These are phyloP conservation scores for Alternaria metachromatica DNA, from an alignment of 2,329 filamentous ascomycete genomes.

Conservation along the genomic window DNA sequence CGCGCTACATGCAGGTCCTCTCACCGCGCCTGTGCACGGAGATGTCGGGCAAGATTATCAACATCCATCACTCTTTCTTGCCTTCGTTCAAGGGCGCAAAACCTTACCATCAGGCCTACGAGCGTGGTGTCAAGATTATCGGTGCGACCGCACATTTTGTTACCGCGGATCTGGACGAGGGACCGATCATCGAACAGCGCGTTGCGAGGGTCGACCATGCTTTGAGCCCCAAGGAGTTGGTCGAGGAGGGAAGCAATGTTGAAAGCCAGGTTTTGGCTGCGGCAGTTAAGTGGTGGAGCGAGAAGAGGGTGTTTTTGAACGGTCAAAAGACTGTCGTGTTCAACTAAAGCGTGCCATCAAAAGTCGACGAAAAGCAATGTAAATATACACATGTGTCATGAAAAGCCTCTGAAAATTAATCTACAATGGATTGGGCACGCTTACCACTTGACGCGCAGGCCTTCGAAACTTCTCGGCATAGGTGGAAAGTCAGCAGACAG, in stretches of 20 bases:
- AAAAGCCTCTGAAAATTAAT: not conserved
- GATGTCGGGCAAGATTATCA: constrained; percentile 89
- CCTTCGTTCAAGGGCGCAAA: constrained; percentile 88
- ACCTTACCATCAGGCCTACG: constrained; percentile 87
- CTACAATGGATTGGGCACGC: not conserved
- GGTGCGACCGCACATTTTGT: constrained; percentile 87
- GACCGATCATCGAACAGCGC: constrained; percentile 86
- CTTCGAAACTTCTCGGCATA: constrained; percentile 5
- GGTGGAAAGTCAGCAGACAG: constrained; percentile 15
- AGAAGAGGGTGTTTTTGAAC: constrained; percentile 79
- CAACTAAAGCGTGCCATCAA: constrained; percentile 45
- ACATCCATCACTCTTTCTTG: constrained; percentile 88
- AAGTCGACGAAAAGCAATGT: not conserved
- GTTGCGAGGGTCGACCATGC: constrained; percentile 78
- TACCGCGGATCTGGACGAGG: constrained; percentile 83
- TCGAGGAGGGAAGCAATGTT: constrained; percentile 81
- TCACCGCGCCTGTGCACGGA: constrained; percentile 75
- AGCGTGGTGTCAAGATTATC: constrained; percentile 87
- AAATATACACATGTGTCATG: not conserved
- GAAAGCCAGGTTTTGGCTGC: constrained; percentile 83
- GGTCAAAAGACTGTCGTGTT: constrained; percentile 83
- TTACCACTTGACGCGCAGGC: not conserved
- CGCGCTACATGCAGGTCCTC: constrained; percentile 88
- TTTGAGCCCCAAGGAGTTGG: constrained; percentile 76
- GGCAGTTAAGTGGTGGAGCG: constrained; percentile 83